A percentile compares a stretch with the other conserved stretches of the same genome.
These are phyloP conservation scores for Phytopythium ostracodes DNA, from an alignment of 352 stramenopile species.

Conservation along the genomic window DNA sequence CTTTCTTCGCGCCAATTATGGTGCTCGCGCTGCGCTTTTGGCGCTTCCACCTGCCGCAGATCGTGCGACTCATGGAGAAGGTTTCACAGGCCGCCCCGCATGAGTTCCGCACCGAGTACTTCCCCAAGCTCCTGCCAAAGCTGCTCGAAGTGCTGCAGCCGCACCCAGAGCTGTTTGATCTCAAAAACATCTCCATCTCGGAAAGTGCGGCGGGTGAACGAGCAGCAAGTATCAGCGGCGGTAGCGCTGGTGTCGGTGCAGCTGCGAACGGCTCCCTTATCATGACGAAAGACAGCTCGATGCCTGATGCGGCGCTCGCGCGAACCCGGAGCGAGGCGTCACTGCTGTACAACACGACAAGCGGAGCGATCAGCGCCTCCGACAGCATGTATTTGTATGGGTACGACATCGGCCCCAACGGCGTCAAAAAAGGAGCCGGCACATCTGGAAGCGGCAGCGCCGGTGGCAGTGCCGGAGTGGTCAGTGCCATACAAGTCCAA, in stretches of 20 bases:
- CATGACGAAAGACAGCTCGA: not conserved
- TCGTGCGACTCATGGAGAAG: slow-evolving; percentile 94
- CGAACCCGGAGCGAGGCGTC: slow-evolving; percentile 4
- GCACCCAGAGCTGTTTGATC: slow-evolving; percentile 59
- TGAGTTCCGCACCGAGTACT: slow-evolving; percentile 83
- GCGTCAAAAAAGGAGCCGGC: slow-evolving; percentile 2
- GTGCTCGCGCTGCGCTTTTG: slow-evolving; percentile 96
- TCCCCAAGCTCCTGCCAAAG: slow-evolving; percentile 86
- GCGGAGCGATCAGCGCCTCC: not conserved
- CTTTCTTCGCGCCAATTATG: slow-evolving; percentile 97
- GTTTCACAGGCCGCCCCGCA: slow-evolving; percentile 68
- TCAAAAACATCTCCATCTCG: not conserved
- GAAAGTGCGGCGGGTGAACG: not conserved
- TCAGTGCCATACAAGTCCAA: slow-evolving; percentile 65
- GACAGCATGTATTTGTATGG: slow-evolving; percentile 7
- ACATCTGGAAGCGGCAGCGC: slow-evolving; percentile 10
- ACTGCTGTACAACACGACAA: not conserved
- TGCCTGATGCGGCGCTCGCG: not conserved
- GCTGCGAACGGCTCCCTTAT: slow-evolving; percentile 22
- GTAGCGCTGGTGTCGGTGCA: slow-evolving; percentile 1
- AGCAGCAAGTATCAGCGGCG: not conserved
- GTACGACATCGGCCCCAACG: not conserved
- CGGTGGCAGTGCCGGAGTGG: slow-evolving; percentile 14
- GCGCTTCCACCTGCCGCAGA: slow-evolving; percentile 93
- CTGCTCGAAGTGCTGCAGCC: slow-evolving; percentile 83